phyloP scores from a whole-genome alignment of 352 stramenopile species.

The Pythium pyrilobum region DNA sequence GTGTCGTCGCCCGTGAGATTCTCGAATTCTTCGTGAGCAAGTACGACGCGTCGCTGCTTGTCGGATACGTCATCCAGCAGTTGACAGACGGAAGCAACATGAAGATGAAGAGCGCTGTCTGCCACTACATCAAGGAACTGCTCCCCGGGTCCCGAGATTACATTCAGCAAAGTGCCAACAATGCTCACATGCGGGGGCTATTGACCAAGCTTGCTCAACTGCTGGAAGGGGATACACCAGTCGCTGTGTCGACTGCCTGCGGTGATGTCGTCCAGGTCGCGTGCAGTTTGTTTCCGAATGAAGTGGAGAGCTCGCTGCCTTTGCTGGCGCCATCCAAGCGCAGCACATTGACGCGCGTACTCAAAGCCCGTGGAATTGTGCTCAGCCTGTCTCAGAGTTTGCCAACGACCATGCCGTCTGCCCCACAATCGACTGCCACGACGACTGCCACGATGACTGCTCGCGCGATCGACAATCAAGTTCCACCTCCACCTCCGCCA shows the following conservation, averaged over 20 bases:
- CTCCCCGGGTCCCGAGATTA: conserved; percentile 49
- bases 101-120: conserved; percentile 70
- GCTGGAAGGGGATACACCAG: conserved; percentile 51
- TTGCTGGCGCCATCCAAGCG: conserved; percentile 58
- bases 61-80: conserved; percentile 45
- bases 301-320: conserved; percentile 49
- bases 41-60: conserved; percentile 45
- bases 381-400: conserved; percentile 8
- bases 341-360: conserved; percentile 37
- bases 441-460: background rate
- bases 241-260: conserved; percentile 51
- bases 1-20: conserved; percentile 46
- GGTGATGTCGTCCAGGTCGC: conserved; percentile 49
- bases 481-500: conserved; percentile 6
- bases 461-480: conserved; percentile 1
- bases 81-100: conserved; percentile 73
- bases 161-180: conserved; percentile 53
- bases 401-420: background rate
- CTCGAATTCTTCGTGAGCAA: conserved; percentile 46
- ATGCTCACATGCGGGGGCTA: conserved; percentile 62
- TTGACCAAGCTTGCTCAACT: conserved; percentile 66
- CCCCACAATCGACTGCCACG: background rate
- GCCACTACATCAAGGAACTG: conserved; percentile 55
- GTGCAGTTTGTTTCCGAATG: conserved; percentile 37
- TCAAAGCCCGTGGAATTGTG: conserved; percentile 57